phyloP scores from a whole-genome alignment of 768 basidiomycete genomes.

The Tylopilus sp. region DNA sequence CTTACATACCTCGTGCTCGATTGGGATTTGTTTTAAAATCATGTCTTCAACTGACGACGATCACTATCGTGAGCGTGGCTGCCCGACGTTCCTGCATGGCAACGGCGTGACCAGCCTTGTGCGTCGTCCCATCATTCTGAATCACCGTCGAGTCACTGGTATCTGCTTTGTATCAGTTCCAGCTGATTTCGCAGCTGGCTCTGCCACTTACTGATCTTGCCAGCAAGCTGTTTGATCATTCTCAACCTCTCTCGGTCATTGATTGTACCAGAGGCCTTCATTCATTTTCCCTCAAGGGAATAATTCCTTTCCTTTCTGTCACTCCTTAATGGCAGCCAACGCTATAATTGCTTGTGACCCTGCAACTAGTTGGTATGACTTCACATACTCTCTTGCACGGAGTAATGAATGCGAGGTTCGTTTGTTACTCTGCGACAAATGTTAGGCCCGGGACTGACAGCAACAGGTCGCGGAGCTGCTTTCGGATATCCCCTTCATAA shows the following conservation, averaged over 20 bases:
- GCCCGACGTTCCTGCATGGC: conserved; percentile 5
- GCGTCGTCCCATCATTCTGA: not conserved
- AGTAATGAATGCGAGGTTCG: conserved; percentile 45
- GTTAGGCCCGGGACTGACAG: conserved; percentile 4
- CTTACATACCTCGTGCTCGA: not conserved
- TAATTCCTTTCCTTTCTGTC: conserved; percentile 11
- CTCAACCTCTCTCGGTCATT: not conserved
- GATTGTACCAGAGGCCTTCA: not conserved
- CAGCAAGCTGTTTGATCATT: not conserved
- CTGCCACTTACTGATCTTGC: not conserved
- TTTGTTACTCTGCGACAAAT: conserved; percentile 12
- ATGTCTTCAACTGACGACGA: conserved; percentile 1
- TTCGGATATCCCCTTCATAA: conserved; percentile 64
- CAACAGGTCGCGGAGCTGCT: conserved; percentile 53
- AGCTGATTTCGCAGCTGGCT: conserved; percentile 8
- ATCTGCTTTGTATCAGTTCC: conserved; percentile 4
- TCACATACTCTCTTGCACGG: conserved; percentile 33
- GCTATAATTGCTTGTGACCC: conserved; percentile 10
- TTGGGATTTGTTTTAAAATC: conserved; percentile 14
- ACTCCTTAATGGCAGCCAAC: conserved; percentile 19
- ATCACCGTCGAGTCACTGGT: not conserved
- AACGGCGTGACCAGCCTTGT: conserved; percentile 4
- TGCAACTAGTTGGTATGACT: conserved; percentile 17
- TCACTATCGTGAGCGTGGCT: not conserved
- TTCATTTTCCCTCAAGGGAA: conserved; percentile 11